These are phyloP conservation scores for Amphibolis antarctica DNA, from an alignment of 106 monocot genomes.

Conservation along the genomic window DNA sequence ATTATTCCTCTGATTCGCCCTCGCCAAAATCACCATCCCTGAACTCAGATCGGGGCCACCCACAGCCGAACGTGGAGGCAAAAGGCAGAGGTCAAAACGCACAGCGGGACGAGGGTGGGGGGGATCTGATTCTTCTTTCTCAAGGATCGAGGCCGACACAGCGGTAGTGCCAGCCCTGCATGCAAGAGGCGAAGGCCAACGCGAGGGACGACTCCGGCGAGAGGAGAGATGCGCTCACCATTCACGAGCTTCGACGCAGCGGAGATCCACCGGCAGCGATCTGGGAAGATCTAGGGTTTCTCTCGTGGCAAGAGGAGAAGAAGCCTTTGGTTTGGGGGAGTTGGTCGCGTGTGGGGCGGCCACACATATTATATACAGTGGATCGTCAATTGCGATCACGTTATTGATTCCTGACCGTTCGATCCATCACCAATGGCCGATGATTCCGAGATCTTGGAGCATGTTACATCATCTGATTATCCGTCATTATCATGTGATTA, in stretches of 20 bases:
- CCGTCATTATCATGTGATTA: no score
- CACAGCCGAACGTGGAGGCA: neutral
- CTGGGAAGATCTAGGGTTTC: no score
- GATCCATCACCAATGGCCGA: no score
- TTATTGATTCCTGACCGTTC: no score
- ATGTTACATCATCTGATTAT: no score
- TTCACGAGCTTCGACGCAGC: conserved; percentile 1
- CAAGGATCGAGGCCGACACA: conserved; percentile 33
- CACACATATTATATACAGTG: no score
- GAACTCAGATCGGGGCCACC: neutral
- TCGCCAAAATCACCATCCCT: conserved; percentile 6
- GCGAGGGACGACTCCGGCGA: neutral
- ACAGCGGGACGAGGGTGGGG: neutral
- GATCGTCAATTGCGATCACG: no score
- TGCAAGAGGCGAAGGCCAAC: conserved; percentile 16
- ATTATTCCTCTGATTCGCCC: neutral
- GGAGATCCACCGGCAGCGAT: no score
- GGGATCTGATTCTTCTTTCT: neutral
- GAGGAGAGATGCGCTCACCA: neutral
- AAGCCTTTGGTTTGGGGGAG: no score
- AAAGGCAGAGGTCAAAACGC: neutral
- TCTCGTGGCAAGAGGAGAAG: no score
- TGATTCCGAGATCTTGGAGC: no score
- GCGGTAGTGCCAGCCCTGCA: conserved; percentile 34
- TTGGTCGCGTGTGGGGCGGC: no score